Conservation (phyloP, 176 grass and related monocot genomes). For the Aegilops tauschii region DNA sequence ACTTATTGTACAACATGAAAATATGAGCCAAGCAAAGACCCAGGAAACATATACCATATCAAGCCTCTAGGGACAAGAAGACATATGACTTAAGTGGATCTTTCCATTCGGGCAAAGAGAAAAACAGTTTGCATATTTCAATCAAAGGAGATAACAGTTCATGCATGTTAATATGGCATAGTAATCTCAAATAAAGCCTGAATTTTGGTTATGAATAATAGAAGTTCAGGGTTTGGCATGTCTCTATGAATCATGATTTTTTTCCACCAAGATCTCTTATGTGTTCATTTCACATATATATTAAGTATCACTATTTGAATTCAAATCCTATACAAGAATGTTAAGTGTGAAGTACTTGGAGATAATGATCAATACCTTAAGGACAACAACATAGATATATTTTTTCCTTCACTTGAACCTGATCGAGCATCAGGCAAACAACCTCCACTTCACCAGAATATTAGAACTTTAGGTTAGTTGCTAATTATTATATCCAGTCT, state of each 20-base stretch:
- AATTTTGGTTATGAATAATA: not conserved
- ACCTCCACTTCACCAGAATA: conserved; percentile 66
- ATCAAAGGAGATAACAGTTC: conserved; percentile 86
- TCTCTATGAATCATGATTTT: too few relatives aligned
- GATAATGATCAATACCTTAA: conserved; percentile 43
- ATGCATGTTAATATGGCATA: conserved; percentile 34
- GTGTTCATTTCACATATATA: not conserved
- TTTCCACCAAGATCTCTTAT: not conserved
- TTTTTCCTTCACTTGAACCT: conserved; percentile 45
- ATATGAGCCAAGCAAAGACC: conserved; percentile 43
- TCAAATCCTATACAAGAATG: not conserved
- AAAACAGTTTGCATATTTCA: conserved; percentile 60
- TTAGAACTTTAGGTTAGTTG: too few relatives aligned
- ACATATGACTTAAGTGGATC: conserved; percentile 80
- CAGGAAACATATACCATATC: conserved; percentile 63
- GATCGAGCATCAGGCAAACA: conserved; percentile 60
- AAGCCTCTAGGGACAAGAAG: conserved; percentile 67
- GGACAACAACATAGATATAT: conserved; percentile 34
- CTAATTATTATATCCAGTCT: too few relatives aligned
- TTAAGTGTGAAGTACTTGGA: not conserved
- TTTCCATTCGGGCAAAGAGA: conserved; percentile 69
- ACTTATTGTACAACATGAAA: conserved; percentile 83
- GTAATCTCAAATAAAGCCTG: not conserved
- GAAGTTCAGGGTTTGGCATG: not conserved
- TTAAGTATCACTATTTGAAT: not conserved